Conservation (phyloP, 2,329 filamentous ascomycete species). For the Thelonectria rubi region DNA sequence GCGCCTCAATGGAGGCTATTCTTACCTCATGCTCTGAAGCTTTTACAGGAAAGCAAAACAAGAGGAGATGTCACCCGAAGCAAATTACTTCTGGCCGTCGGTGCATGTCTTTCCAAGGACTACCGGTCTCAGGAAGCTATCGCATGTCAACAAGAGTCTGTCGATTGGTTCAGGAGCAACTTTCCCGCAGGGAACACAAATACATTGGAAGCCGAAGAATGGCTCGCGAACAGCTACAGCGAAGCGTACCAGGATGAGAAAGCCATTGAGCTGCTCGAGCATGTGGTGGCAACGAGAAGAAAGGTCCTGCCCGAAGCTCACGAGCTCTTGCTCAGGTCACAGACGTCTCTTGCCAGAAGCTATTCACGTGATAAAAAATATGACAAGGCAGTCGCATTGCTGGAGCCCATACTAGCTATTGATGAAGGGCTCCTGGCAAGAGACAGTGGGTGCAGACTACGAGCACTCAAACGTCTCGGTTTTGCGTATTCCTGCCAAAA, state of each 20-base stretch:
- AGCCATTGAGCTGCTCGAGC: neutral
- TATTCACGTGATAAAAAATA: neutral
- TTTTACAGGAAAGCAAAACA: neutral
- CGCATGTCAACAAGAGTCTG: neutral
- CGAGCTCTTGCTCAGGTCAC: neutral
- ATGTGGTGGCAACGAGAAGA: neutral
- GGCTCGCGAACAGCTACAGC: neutral
- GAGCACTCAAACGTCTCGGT: neutral
- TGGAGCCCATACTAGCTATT: neutral
- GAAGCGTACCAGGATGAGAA: neutral
- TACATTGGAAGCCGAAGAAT: neutral
- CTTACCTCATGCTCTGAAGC: slow-evolving; percentile 23
- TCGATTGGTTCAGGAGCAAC: neutral
- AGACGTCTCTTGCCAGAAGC: neutral
- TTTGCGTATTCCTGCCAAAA: neutral
- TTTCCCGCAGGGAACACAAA: neutral
- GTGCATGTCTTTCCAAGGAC: neutral
- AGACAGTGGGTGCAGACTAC: neutral
- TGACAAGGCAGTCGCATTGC: neutral
- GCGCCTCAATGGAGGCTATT: slow-evolving; percentile 23
- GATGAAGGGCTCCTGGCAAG: neutral
- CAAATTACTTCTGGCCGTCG: neutral
- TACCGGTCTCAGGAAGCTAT: neutral
- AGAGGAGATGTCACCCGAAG: neutral
- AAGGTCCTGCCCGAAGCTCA: neutral